Conservation (phyloP, 805 yeast species). For the Kurtzmaniella fragi region DNA sequence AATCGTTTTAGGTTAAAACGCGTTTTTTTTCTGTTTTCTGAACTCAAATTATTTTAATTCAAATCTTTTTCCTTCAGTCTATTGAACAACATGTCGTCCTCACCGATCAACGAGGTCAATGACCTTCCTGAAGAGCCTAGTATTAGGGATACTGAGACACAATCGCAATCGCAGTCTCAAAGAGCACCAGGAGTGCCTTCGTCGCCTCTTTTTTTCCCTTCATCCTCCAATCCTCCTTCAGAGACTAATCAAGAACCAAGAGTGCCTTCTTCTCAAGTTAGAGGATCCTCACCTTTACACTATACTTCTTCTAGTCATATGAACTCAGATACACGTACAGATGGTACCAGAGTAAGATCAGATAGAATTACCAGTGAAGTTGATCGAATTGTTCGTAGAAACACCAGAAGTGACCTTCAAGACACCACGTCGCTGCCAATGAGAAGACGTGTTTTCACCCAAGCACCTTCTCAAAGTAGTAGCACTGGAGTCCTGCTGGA, state of each 20-base stretch:
- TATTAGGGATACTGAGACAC: slow-evolving; percentile 27
- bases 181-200: slow-evolving; percentile 41
- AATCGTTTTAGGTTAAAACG: background rate
- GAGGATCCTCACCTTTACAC: slow-evolving; percentile 46
- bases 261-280: slow-evolving; percentile 12
- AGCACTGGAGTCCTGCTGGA: slow-evolving; percentile 14
- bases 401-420: slow-evolving; percentile 74
- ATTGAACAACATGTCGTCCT: slow-evolving; percentile 20
- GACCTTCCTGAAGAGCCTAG: slow-evolving; percentile 23
- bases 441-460: slow-evolving; percentile 56
- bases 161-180: slow-evolving; percentile 32
- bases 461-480: slow-evolving; percentile 12
- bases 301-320: slow-evolving; percentile 40
- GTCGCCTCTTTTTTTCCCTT: slow-evolving; percentile 52
- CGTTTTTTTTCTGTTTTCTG: slow-evolving; percentile 2
- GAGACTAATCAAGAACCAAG: slow-evolving; percentile 12
- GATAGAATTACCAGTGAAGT: slow-evolving; percentile 42
- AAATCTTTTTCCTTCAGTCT: too few relatives aligned
- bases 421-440: slow-evolving; percentile 67
- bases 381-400: slow-evolving; percentile 41
- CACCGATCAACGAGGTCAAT: slow-evolving; percentile 32
- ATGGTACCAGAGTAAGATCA: slow-evolving; percentile 35
- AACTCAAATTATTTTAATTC: slow-evolving; percentile 1
- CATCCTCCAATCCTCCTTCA: slow-evolving; percentile 39
- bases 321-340: slow-evolving; percentile 27